Base-by-base conservation (phyloP, 2,329 filamentous ascomycete species). In the Apiospora saccharicola region DNA sequence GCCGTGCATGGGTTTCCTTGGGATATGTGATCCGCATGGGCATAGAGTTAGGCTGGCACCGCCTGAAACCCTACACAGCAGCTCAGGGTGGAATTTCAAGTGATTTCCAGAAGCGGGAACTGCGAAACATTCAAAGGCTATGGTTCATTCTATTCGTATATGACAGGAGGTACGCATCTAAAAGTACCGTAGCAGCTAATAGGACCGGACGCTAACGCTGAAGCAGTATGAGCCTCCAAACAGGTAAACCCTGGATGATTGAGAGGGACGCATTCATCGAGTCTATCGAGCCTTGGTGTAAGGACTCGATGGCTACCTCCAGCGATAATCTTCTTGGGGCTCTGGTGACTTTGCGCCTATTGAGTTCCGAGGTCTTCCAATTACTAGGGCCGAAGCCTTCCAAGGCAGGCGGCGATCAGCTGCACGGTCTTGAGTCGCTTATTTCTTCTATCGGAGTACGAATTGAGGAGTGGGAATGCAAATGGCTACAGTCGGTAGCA, bases 191-290 rank as follows among this genome's bases (percentile, higher is more conserved):
- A n/a, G n/a, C n/a, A n/a, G n/a, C n/a, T n/a, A n/a, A n/a, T n/a
- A n/a, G n/a, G n/a, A n/a, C n/a, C n/a, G n/a, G n/a, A n/a, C n/a
- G 77, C 16, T 34, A 7, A 30, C 22, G 5, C 4, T 19, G 2
- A 13, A 22, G 49, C 41, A 84, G 83, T 70, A 79, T 84, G 61
- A 84, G 83, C 61, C 71, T 84, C 5, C 83, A 85, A 72, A 79
- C 82, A 0, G 83, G 83, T 5, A 83, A 82, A 68, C 83, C 83
- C 0, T 83, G 80, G 77, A 85, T 85, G 83, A 83, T 84, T 34
- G 82, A 83, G 46, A 76, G 80, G 16, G 81, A 77, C 53, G 76
- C 79, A 22, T 79, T 84, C 68, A 81, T 84, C 67, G 78, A 80
- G 37, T 79, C 81, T n/a, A 75, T 79, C 8, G 79, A 80, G 24